A percentile compares a stretch with the other conserved stretches of the same genome.
These are phyloP conservation scores for Hymenoscyphus linearis DNA, from an alignment of 2,329 filamentous ascomycete species.

Conservation along the genomic window DNA sequence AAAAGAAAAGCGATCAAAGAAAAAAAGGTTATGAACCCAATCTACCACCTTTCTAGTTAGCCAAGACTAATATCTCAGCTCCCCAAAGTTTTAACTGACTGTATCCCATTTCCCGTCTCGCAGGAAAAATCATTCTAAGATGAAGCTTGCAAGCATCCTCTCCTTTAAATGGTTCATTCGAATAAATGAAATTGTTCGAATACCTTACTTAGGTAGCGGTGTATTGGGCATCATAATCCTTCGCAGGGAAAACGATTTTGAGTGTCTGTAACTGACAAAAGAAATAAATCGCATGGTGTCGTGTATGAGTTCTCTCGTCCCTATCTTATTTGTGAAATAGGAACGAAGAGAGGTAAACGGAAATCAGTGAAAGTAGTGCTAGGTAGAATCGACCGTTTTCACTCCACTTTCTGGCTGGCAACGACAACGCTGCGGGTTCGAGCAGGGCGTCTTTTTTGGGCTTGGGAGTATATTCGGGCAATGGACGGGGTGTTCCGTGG, in stretches of 20 bases:
- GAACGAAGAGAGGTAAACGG: neutral
- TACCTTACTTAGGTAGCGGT: no score
- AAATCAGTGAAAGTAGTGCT: neutral
- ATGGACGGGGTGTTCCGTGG: conserved; percentile 16
- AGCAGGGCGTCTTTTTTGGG: neutral
- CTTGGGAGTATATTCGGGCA: neutral
- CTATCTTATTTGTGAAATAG: neutral
- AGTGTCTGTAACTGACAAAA: neutral
- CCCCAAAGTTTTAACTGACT: neutral
- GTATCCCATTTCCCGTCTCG: no score
- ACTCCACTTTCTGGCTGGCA: neutral
- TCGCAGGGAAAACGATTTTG: no score
- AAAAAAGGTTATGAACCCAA: no score
- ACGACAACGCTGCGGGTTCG: neutral
- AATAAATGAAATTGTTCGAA: no score
- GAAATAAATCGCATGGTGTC: neutral
- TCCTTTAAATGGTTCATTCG: no score
- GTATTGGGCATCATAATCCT: no score
- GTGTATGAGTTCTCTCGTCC: neutral
- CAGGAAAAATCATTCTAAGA: no score
- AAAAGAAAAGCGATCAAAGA: neutral
- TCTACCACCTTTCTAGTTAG: neutral
- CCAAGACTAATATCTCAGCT: neutral
- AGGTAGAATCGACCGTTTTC: neutral
- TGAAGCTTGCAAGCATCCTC: no score